Evolutionary conservation across 1,284 basidiomycete genomes (phyloP).

Genomic region (Caloboletus inedulis): DNA sequence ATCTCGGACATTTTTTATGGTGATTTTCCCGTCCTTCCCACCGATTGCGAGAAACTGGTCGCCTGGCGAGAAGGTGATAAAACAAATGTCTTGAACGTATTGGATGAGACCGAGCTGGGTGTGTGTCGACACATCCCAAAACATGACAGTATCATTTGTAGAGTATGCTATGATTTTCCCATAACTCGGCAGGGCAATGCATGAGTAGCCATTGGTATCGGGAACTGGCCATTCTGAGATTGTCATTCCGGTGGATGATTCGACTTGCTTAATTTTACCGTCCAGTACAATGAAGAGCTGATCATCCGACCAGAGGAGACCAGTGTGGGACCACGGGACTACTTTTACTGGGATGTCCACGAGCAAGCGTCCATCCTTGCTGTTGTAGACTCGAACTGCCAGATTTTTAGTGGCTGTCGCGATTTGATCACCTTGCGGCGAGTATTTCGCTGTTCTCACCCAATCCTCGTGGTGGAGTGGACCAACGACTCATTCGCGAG

Average conservation of each 20-base stretch:
- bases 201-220: background rate
- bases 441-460: background rate
- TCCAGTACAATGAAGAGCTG: background rate
- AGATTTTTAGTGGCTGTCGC: background rate
- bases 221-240: background rate
- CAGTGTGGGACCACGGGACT: background rate
- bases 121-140: background rate
- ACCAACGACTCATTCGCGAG: background rate
- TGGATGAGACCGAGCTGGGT: background rate
- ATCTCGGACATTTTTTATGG: too few relatives aligned
- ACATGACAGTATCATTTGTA: background rate
- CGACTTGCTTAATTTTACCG: too few relatives aligned
- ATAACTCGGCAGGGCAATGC: background rate
- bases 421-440: background rate
- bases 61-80: background rate
- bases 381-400: background rate
- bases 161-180: background rate
- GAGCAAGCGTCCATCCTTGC: too few relatives aligned
- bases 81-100: background rate
- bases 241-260: background rate
- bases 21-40: too few relatives aligned
- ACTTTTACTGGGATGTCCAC: background rate
- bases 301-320: background rate
- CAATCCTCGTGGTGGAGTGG: background rate
- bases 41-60: background rate